Evolutionary conservation across 495 filamentous ascomycete genomes (phyloP).

Genomic region (Penicillium bialowiezense): DNA sequence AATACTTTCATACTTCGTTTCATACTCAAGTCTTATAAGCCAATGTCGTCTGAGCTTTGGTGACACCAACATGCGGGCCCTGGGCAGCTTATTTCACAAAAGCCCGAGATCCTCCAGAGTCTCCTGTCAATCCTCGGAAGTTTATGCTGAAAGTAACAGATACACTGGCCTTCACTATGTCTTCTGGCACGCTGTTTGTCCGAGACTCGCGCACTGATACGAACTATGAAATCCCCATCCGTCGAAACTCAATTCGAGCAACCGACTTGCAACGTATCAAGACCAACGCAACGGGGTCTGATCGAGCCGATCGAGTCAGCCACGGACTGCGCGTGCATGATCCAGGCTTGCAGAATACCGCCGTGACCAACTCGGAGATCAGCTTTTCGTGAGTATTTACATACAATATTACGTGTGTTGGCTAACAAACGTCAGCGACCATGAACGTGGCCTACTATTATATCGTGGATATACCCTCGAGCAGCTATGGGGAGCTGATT

Average conservation of each 20-base stretch:
- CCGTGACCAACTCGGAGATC: conserved; percentile 46
- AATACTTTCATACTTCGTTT: no score
- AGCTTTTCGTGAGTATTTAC: conserved; percentile 47
- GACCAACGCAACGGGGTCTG: conserved; percentile 10
- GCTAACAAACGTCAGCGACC: conserved; percentile 20
- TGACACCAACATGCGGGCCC: no score
- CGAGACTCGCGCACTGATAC: conserved; percentile 49
- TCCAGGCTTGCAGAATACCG: conserved; percentile 54
- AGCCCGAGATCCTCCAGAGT: no score
- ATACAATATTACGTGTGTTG: neutral
- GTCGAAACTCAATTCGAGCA: conserved; percentile 47
- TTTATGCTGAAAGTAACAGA: no score
- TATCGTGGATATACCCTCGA: conserved; percentile 33
- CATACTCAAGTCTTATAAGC: neutral
- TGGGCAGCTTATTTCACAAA: no score
- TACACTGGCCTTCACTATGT: conserved; percentile 22
- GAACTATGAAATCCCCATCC: conserved; percentile 51
- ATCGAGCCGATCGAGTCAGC: conserved; percentile 25
- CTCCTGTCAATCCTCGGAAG: no score
- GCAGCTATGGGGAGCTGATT: conserved; percentile 35
- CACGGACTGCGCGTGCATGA: conserved; percentile 50
- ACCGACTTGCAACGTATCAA: conserved; percentile 48
- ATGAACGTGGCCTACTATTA: conserved; percentile 24
- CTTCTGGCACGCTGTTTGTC: conserved; percentile 33
- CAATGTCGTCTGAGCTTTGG: neutral